Base-by-base conservation (phyloP, 2,329 filamentous ascomycete genomes). In the Akanthomyces muscarius region DNA sequence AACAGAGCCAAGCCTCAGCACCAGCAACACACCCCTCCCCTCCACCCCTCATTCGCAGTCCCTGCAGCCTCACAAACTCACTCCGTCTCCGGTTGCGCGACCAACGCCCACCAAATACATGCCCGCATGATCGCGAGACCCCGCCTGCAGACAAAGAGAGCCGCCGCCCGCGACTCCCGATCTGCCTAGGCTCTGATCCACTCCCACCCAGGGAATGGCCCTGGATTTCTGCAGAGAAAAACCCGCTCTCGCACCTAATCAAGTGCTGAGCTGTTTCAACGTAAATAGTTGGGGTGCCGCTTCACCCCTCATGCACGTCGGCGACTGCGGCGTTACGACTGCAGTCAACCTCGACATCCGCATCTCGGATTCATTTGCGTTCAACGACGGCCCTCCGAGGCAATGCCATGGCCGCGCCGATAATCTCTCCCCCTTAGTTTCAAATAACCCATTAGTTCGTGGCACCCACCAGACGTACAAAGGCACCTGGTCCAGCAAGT, bases 251-350 rank as follows among this genome's bases (percentile, higher is more conserved):
- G 23, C 48, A 38, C 55, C 55, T 36, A 58, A 58, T 38, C 4
- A 41, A 41, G 16, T 41, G 38, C 13, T 41, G 38, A 14, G 38
- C 14, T 41, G 38, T 41, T 16, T 30, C 6, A 6, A 30, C 28
- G 28, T 30, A 30, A 30, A 30, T 7, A 41, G 10, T 5, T 16
- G 4, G 14, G 13, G 13, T 21, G 57, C 38, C 23, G 16, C 38
- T 33, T 52, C 30, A 30, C 56, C 21, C 14, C 41, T 59, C 56
- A 41, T 47, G 45, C 45, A 57, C 33, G 44, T 48, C 56, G 56
- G 56, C 56, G 45, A 41, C 56, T 18, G 23, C 56, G 56, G 56
- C 45, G 56, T 59, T 59, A 59, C 56, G 56, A 59, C 55, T 47
- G 14, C 21, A 28, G n/a, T 21, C 41, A 50, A 13, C 41, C 3